These are phyloP conservation scores for Euphorbia schlechtendalii DNA, from an alignment of 441 rosid species.

Conservation along the genomic window DNA sequence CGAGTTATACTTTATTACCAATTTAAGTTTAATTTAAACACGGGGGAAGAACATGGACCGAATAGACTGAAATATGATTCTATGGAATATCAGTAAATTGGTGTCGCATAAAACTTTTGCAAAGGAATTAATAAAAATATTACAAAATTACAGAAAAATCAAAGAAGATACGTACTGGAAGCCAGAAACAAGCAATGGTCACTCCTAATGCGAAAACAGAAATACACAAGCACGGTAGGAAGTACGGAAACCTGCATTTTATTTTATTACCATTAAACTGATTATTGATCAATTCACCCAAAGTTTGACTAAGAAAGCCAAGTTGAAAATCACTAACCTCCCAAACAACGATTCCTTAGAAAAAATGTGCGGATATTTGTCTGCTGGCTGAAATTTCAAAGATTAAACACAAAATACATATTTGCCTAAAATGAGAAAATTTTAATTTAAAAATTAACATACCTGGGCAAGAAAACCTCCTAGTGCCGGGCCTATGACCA, in stretches of 20 bases:
- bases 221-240: conserved; percentile 62
- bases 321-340: conserved; percentile 33
- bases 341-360: conserved; percentile 70
- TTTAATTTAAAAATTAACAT: conserved; percentile 10
- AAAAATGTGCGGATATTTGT: conserved; percentile 62
- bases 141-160: background rate
- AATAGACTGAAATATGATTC: background rate
- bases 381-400: conserved; percentile 61
- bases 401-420: no score
- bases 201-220: conserved; percentile 62
- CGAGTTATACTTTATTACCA: no score
- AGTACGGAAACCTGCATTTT: conserved; percentile 74
- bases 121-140: background rate
- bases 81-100: background rate
- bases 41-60: no score
- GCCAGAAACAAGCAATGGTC: conserved; percentile 44
- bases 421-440: background rate
- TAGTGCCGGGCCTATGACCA: conserved; percentile 87
- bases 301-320: no score
- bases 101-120: background rate
- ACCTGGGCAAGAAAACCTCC: conserved; percentile 97
- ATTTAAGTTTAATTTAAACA: no score
- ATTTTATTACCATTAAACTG: background rate
- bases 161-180: conserved; percentile 49
- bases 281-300: no score